Evolutionary conservation across 1,284 basidiomycete species (phyloP).

Genomic region (Anthracocystis setariae): DNA sequence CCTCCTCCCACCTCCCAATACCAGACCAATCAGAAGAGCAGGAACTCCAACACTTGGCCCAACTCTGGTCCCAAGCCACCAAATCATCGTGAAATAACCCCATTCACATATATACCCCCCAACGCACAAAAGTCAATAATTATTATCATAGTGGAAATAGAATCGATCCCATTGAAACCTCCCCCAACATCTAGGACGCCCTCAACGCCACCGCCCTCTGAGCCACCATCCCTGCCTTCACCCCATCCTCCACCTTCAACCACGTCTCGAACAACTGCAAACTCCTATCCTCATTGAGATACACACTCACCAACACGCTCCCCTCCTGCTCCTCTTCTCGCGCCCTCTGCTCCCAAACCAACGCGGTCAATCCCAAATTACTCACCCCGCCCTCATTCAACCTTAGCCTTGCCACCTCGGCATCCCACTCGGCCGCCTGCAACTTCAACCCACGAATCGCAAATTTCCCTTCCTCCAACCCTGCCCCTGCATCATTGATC

Average conservation of each 20-base stretch:
- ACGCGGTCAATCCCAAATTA: conserved; percentile 46
- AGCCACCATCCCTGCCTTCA: conserved; percentile 39
- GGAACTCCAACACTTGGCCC: conserved; percentile 20
- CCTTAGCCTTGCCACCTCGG: conserved; percentile 21
- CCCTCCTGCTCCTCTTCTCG: neutral
- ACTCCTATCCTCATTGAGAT: conserved; percentile 87
- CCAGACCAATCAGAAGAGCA: conserved; percentile 6
- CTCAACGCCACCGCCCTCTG: conserved; percentile 64
- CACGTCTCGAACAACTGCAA: conserved; percentile 88
- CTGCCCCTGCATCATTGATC: conserved; percentile 30
- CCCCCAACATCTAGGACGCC: too few species aligned
- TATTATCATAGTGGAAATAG: too few species aligned
- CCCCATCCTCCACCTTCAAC: conserved; percentile 75
- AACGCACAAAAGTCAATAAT: neutral
- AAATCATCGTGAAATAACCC: neutral
- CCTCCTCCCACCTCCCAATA: neutral
- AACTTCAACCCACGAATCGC: conserved; percentile 56
- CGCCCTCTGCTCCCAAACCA: conserved; percentile 46
- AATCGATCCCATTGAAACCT: too few species aligned
- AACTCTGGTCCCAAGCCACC: conserved; percentile 21
- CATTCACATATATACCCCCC: conserved; percentile 5
- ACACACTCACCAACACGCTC: conserved; percentile 79
- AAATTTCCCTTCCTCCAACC: conserved; percentile 68
- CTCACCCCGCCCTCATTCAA: conserved; percentile 55
- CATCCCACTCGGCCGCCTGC: conserved; percentile 59